phyloP scores from a whole-genome alignment of 2,329 filamentous ascomycete genomes.

The Neofusicoccum laricinum region DNA sequence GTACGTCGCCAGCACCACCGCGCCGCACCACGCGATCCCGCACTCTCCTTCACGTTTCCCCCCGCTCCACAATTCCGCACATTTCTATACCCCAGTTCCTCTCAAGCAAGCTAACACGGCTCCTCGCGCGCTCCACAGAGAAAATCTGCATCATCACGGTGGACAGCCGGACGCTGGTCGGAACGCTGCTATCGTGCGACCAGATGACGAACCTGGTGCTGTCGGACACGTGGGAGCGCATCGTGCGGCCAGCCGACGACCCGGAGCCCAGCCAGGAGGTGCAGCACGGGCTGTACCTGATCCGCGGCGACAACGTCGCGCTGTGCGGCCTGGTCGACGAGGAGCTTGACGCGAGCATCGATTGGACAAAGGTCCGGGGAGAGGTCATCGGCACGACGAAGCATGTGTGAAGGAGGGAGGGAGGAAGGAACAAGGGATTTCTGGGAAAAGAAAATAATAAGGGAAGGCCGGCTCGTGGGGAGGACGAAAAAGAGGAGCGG shows the following conservation, averaged over 20 bases:
- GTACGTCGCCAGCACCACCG: slow-evolving; percentile 35
- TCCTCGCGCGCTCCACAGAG: slow-evolving; percentile 54
- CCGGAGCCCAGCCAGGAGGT: slow-evolving; percentile 76
- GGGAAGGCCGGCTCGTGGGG: not conserved
- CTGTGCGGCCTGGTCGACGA: slow-evolving; percentile 88
- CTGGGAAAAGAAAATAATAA: not conserved
- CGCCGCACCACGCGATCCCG: not conserved
- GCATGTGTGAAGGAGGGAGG: slow-evolving; percentile 46
- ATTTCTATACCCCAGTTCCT: not conserved
- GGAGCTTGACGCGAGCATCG: slow-evolving; percentile 80
- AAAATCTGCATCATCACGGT: slow-evolving; percentile 89
- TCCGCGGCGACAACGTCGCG: slow-evolving; percentile 92
- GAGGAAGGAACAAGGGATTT: not conserved
- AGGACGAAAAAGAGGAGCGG: not conserved
- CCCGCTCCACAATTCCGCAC: too few relatives aligned
- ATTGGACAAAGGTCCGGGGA: slow-evolving; percentile 89
- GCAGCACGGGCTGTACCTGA: slow-evolving; percentile 82
- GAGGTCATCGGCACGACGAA: slow-evolving; percentile 81
- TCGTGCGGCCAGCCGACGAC: slow-evolving; percentile 84
- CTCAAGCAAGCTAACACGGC: not conserved
- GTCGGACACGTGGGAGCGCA: slow-evolving; percentile 77
- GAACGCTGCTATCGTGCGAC: slow-evolving; percentile 81
- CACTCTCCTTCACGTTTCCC: not conserved
- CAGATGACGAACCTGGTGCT: slow-evolving; percentile 92
- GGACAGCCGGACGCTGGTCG: slow-evolving; percentile 76